phyloP scores from a whole-genome alignment of 225 moss, liverwort and hornwort genomes.

The Physcomitrellopsis africana region DNA sequence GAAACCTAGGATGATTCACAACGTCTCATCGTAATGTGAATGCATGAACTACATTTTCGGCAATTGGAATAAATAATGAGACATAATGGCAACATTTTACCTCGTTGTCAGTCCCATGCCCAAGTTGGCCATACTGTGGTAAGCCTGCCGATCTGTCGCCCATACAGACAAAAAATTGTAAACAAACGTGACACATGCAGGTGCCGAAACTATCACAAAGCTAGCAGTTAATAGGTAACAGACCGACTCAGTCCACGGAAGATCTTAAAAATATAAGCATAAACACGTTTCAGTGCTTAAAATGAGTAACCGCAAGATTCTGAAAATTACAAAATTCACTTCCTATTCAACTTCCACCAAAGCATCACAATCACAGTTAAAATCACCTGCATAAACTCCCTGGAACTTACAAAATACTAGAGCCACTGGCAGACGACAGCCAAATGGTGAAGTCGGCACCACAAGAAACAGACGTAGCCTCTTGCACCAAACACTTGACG shows the following conservation, averaged over 20 bases:
- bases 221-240: neutral
- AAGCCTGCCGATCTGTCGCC: conserved; percentile 81
- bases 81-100: conserved; percentile 34
- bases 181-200: conserved; percentile 1
- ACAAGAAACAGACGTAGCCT: conserved; percentile 78
- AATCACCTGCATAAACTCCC: conserved; percentile 4
- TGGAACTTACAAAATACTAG: conserved; percentile 81
- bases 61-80: conserved; percentile 10
- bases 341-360: conserved; percentile 13
- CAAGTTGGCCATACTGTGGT: conserved; percentile 98
- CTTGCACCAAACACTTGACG: conserved; percentile 77
- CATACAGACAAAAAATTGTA: conserved; percentile 20
- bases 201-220: neutral
- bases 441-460: conserved; percentile 93
- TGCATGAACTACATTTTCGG: neutral
- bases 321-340: neutral
- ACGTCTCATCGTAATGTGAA: conserved; percentile 6
- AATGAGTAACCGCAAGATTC: conserved; percentile 12
- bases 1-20: neutral
- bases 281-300: neutral
- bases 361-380: conserved; percentile 9
- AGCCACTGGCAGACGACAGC: conserved; percentile 69
- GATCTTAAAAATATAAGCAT: no score
- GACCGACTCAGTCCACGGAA: no score
- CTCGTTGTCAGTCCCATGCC: conserved; percentile 99